Evolutionary conservation across 2,329 filamentous ascomycete genomes (phyloP).

Genomic region (Acrodontium crateriforme): DNA sequence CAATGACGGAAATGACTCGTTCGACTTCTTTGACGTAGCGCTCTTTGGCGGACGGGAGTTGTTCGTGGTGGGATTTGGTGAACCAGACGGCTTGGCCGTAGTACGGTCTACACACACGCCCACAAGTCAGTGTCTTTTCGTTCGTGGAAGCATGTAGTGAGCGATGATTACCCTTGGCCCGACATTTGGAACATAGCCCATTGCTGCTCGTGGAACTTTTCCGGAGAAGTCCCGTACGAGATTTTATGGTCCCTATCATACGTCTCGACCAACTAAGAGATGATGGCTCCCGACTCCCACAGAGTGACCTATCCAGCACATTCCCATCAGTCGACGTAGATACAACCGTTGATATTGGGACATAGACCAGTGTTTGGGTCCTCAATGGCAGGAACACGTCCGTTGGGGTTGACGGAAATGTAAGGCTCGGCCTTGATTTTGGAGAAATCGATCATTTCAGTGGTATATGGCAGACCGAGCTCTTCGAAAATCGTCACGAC

Average conservation of each 20-base stretch:
- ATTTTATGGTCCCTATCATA: constrained; percentile 22
- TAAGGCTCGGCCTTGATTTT: constrained; percentile 29
- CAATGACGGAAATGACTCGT: constrained; percentile 33
- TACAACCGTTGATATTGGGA: too few relatives aligned
- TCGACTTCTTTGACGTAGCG: constrained; percentile 33
- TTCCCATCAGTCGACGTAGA: constrained; percentile 24
- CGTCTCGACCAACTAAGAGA: constrained; percentile 19
- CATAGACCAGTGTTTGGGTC: constrained; percentile 33
- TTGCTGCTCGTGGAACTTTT: constrained; percentile 16
- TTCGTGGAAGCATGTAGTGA: neutral
- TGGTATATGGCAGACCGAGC: constrained; percentile 28
- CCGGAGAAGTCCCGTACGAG: constrained; percentile 11
- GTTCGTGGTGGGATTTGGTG: constrained; percentile 27
- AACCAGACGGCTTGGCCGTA: constrained; percentile 35
- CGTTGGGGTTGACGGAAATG: constrained; percentile 28
- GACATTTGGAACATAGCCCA: constrained; percentile 23
- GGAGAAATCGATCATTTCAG: constrained; percentile 21
- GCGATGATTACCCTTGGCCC: too few relatives aligned
- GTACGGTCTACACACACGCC: constrained; percentile 15
- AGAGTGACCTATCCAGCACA: neutral
- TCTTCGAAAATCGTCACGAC: constrained; percentile 33
- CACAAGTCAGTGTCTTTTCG: neutral
- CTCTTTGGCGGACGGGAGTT: constrained; percentile 29
- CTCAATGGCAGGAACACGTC: constrained; percentile 30
- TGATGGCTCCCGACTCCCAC: constrained; percentile 20